Evolutionary conservation across 2,329 filamentous ascomycete species (phyloP).

Genomic region (Paraphoma chrysanthemicola): DNA sequence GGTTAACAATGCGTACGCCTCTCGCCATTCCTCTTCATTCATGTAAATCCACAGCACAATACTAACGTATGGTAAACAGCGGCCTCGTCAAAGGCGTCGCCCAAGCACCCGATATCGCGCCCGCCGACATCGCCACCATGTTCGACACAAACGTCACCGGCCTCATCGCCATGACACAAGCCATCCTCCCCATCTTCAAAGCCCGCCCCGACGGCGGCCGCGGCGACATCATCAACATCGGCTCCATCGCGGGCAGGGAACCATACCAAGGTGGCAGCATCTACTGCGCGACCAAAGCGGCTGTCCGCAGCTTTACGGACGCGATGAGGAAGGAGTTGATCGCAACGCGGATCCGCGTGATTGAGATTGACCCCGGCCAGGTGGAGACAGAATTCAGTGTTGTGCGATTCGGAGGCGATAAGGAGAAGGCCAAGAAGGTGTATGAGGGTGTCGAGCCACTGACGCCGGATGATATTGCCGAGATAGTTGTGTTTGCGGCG

Average conservation of each 20-base stretch:
- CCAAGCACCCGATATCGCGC: constrained; percentile 80
- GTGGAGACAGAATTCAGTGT: constrained; percentile 94
- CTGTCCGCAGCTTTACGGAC: constrained; percentile 84
- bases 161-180: constrained; percentile 96
- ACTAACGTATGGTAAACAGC: constrained; percentile 53
- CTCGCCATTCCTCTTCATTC: neutral
- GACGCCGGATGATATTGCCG: constrained; percentile 89
- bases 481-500: constrained; percentile 85
- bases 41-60: neutral
- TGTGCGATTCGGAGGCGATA: constrained; percentile 87
- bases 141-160: constrained; percentile 93
- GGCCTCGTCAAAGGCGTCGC: constrained; percentile 90
- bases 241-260: constrained; percentile 88
- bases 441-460: constrained; percentile 77
- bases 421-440: constrained; percentile 86
- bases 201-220: constrained; percentile 70
- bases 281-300: constrained; percentile 93
- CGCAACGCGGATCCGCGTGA: constrained; percentile 78
- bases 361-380: constrained; percentile 89
- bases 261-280: constrained; percentile 85
- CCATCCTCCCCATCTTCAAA: constrained; percentile 82
- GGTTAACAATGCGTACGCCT: constrained; percentile 66
- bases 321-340: constrained; percentile 83
- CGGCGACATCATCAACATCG: constrained; percentile 96
- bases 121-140: constrained; percentile 86